Evolutionary conservation across 352 stramenopile species (phyloP).

Genomic region (Pseudoperonospora humuli): DNA sequence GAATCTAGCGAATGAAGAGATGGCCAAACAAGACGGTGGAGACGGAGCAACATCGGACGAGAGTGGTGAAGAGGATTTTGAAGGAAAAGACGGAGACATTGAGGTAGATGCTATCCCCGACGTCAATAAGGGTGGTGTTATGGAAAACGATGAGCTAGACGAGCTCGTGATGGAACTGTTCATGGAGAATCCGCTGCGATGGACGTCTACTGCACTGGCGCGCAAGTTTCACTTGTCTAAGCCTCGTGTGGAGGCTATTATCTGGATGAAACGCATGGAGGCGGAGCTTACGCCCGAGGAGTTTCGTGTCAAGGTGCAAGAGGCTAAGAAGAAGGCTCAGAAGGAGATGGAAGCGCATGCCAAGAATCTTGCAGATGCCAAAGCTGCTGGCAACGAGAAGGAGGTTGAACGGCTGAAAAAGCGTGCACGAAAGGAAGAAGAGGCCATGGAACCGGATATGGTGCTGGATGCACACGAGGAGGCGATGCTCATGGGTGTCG

Average conservation of each 20-base stretch:
- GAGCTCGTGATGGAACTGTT: conserved; percentile 70
- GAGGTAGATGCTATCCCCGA: conserved; percentile 50
- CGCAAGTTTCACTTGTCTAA: conserved; percentile 67
- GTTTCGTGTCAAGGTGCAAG: conserved; percentile 50
- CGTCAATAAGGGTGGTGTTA: conserved; percentile 63
- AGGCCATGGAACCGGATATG: conserved; percentile 43
- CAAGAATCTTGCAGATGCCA: conserved; percentile 38
- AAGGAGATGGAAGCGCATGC: conserved; percentile 30
- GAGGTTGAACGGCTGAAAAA: conserved; percentile 54
- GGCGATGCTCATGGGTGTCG: conserved; percentile 43
- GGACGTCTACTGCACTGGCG: conserved; percentile 79
- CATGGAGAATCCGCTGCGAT: conserved; percentile 83
- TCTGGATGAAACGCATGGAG: conserved; percentile 69
- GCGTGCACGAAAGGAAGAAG: conserved; percentile 34
- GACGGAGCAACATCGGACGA: conserved; percentile 7
- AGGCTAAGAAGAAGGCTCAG: conserved; percentile 41
- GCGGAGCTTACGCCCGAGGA: conserved; percentile 47
- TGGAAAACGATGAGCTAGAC: conserved; percentile 65
- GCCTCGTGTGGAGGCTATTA: conserved; percentile 71
- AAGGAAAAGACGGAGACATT: conserved; percentile 55
- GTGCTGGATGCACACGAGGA: conserved; percentile 49
- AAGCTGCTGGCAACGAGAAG: conserved; percentile 46
- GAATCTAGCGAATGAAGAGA: conserved; percentile 60
- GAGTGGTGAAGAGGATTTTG: conserved; percentile 26
- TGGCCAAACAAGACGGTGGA: conserved; percentile 26